phyloP scores from a whole-genome alignment of 495 filamentous ascomycete species.

The Aspergillus coremiiformis region DNA sequence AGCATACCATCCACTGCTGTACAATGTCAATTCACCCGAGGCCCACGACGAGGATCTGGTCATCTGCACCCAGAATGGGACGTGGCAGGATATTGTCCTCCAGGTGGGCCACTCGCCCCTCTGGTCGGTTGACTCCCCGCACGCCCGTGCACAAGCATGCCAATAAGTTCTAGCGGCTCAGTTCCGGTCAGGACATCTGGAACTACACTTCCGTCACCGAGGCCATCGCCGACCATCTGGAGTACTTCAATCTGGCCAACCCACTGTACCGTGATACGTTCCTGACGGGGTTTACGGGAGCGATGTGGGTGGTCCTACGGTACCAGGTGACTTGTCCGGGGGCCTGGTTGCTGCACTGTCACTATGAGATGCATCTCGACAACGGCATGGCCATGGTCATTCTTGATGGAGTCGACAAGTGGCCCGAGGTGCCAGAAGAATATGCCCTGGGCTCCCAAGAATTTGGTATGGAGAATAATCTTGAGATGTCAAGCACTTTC shows the following conservation, averaged over 20 bases:
- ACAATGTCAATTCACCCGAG: conserved; percentile 34
- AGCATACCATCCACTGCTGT: conserved; percentile 39
- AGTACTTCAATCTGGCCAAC: conserved; percentile 48
- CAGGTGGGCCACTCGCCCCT: conserved; percentile 23
- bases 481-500: too few species aligned
- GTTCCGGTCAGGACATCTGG: conserved; percentile 46
- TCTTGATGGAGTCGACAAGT: conserved; percentile 50
- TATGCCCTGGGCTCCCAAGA: too few species aligned
- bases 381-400: conserved; percentile 52
- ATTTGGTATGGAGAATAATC: too few species aligned
- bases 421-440: conserved; percentile 35
- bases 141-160: conserved; percentile 60
- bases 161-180: conserved; percentile 50
- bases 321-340: conserved; percentile 55
- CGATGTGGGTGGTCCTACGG: conserved; percentile 46
- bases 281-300: conserved; percentile 13
- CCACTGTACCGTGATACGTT: conserved; percentile 47
- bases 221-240: conserved; percentile 37
- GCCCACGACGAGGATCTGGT: conserved; percentile 33
- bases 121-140: conserved; percentile 47
- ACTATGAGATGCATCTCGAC: conserved; percentile 50
- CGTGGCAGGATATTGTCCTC: conserved; percentile 54
- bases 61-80: conserved; percentile 43
- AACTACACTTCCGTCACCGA: conserved; percentile 45
- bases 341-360: conserved; percentile 53